Base-by-base conservation (phyloP, 192 early-diverging fungal genomes). In the Backusella morwellensis region DNA sequence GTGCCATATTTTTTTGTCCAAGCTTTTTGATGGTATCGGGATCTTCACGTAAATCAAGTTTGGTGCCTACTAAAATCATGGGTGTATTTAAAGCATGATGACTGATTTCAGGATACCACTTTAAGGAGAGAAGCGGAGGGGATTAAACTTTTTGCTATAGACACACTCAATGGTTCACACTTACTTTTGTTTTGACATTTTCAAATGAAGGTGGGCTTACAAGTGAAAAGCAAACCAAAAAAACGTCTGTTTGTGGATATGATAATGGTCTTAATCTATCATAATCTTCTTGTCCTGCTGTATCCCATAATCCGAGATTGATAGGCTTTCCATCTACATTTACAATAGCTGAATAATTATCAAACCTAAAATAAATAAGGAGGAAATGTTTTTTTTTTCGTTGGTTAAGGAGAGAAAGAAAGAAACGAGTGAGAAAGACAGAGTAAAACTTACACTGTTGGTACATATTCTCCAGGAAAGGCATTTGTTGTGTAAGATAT, bases 401-500 rank as follows among this genome's bases (percentile, higher is more conserved):
- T 32, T 68, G 14, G 29, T 34, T 34, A 36, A 21, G 67, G 67
- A 36, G 67, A 23, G 34, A 54, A 19, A 40, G 19, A 19, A 7
- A 40, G 23, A 56, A 12, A 40, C 38, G 11, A 40, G 38, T 11
- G 9, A 40, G 38, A 40, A 40, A 40, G 11, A 11, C 38, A 40
- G 3, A 40, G 38, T 19, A 32, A 14, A 17, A 26, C 44, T 89
- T 95, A 98, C 96, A 99, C 98, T 73, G 98, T 99, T 71, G 98
- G 98, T 82, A 99, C 97, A 83, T 99, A 99, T 89, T 99, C 98
- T 69, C 98, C 98, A n/a, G 98, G 98, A 87, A 99, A 99, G 36
- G 98, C 98, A 88, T 99, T 99, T 76, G 98, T 99, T 19, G 98
- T 99, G 88, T 99, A 99, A 85, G 90, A 92, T 85, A 99, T 99